A percentile compares a stretch with the other conserved stretches of the same genome.
These are phyloP conservation scores for Drosera spatulata DNA, from an alignment of 179 eudicot genomes.

Conservation along the genomic window DNA sequence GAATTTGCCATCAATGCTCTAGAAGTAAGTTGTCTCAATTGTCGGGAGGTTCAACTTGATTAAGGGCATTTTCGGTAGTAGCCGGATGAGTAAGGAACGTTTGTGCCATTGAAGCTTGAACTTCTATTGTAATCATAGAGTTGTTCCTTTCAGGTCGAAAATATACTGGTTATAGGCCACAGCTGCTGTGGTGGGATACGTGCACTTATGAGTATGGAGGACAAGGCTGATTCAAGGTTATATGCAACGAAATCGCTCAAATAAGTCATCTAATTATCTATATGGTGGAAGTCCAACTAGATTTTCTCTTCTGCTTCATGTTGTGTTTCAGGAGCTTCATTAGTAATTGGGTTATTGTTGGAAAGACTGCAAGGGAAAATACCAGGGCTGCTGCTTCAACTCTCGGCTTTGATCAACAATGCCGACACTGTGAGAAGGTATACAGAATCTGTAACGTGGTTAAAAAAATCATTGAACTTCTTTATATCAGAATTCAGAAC, in stretches of 20 bases:
- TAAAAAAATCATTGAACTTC: background rate
- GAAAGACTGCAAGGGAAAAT: conserved; percentile 54
- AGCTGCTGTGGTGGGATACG: conserved; percentile 95
- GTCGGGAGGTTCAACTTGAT: too few relatives aligned
- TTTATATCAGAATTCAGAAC: background rate
- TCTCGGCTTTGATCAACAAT: conserved; percentile 75
- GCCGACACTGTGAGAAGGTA: conserved; percentile 93
- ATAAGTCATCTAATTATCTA: background rate
- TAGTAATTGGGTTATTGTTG: conserved; percentile 66
- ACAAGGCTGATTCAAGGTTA: conserved; percentile 72
- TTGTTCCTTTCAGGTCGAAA: conserved; percentile 57
- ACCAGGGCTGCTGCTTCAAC: conserved; percentile 68
- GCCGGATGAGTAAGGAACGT: too few relatives aligned
- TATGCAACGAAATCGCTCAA: background rate
- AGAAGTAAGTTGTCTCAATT: conserved; percentile 32
- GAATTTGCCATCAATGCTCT: conserved; percentile 85
- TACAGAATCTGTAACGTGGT: background rate
- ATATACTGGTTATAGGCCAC: conserved; percentile 78
- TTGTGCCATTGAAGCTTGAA: too few relatives aligned
- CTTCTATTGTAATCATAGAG: background rate
- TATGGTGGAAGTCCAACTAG: background rate
- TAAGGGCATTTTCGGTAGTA: too few relatives aligned
- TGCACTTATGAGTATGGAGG: conserved; percentile 88
- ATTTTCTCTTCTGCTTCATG: conserved; percentile 3
- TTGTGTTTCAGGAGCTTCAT: conserved; percentile 57